Evolutionary conservation across 2,329 filamentous ascomycete genomes (phyloP).

Genomic region (Phyllosticta capitalensis): DNA sequence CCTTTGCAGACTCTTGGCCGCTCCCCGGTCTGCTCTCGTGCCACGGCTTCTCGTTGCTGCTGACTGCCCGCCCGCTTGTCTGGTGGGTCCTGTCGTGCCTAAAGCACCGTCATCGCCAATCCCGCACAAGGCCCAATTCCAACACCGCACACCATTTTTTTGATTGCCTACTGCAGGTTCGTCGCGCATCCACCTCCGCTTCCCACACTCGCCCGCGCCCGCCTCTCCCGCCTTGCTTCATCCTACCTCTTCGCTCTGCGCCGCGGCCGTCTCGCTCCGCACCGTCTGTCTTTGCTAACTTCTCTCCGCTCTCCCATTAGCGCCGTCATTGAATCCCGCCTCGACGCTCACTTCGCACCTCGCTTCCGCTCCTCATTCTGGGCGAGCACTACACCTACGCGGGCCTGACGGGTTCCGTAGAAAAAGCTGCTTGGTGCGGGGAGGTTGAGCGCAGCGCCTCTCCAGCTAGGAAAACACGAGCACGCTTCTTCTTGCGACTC

Average conservation of each 20-base stretch:
- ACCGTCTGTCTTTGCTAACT: conserved; percentile 3
- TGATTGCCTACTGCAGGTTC: conserved; percentile 5
- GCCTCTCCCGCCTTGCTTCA: background rate
- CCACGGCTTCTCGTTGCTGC: conserved; percentile 4
- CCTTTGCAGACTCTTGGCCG: background rate
- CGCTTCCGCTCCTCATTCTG: conserved; percentile 5
- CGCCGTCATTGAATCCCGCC: conserved; percentile 3
- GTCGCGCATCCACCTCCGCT: conserved; percentile 1
- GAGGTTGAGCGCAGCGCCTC: conserved; percentile 30
- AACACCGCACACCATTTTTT: conserved; percentile 10
- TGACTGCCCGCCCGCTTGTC: conserved; percentile 6
- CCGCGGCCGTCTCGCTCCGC: background rate
- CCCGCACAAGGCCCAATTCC: conserved; percentile 7
- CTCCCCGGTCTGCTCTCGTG: background rate
- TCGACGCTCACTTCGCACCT: conserved; percentile 4
- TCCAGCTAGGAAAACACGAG: conserved; percentile 26
- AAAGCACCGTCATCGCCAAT: conserved; percentile 10
- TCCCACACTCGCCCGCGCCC: background rate
- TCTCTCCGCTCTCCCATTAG: background rate
- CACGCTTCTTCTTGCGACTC: background rate
- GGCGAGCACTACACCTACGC: conserved; percentile 6
- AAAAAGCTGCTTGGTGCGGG: conserved; percentile 24
- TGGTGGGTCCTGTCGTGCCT: conserved; percentile 7
- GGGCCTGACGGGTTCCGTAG: conserved; percentile 3
- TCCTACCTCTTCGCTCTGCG: background rate